These are phyloP conservation scores for Xylona heveae DNA, from an alignment of 495 filamentous ascomycete genomes.

Conservation along the genomic window DNA sequence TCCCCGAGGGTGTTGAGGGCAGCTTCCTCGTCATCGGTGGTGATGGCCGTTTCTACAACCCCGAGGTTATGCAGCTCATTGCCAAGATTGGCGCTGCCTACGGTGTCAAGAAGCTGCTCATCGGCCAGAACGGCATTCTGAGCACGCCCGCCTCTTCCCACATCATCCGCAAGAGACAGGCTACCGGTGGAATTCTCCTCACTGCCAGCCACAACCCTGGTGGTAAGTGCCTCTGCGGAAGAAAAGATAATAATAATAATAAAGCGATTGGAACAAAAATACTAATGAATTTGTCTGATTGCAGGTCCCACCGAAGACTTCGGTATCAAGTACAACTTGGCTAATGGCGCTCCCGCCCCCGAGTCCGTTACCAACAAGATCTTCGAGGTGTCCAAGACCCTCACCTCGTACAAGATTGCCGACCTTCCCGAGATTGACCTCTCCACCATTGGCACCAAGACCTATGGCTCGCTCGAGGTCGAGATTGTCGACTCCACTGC, in stretches of 20 bases:
- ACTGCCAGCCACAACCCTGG: slow-evolving; percentile 97
- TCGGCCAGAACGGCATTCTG: slow-evolving; percentile 89
- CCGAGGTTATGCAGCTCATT: slow-evolving; percentile 87
- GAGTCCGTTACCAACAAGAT: slow-evolving; percentile 97
- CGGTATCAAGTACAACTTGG: slow-evolving; percentile 97
- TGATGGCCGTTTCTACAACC: slow-evolving; percentile 93
- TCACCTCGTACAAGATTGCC: slow-evolving; percentile 79
- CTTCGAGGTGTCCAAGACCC: slow-evolving; percentile 66
- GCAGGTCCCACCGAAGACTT: slow-evolving; percentile 84
- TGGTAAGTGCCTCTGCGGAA: no score
- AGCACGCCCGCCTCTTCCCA: slow-evolving; percentile 92
- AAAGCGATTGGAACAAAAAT: no score
- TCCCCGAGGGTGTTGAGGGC: slow-evolving; percentile 77
- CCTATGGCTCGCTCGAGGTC: slow-evolving; percentile 69
- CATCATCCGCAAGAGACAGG: slow-evolving; percentile 77
- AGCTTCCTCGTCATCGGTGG: slow-evolving; percentile 91
- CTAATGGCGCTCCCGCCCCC: slow-evolving; percentile 87
- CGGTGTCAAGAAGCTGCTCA: slow-evolving; percentile 93
- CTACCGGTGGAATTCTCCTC: slow-evolving; percentile 88
- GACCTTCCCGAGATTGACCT: slow-evolving; percentile 78
- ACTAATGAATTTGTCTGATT: no score
- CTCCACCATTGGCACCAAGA: slow-evolving; percentile 57
- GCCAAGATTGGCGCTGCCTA: slow-evolving; percentile 94
- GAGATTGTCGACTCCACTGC: slow-evolving; percentile 82
- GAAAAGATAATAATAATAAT: not conserved